Conservation (phyloP, 106 monocot genomes). For the Chionographis japonica region DNA sequence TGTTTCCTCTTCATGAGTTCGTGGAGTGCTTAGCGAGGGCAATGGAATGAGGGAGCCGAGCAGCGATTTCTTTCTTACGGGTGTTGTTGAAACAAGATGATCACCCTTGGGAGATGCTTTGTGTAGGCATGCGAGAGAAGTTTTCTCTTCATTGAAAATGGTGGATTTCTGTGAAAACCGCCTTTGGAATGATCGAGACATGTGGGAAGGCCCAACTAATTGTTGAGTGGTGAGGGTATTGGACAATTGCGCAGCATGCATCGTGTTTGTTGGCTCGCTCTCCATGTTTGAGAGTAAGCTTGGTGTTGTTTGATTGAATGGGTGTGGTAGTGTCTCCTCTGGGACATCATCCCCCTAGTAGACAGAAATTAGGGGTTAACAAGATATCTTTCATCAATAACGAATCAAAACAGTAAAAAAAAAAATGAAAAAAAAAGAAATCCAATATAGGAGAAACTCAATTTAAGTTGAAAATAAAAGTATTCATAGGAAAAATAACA, state of each 20-base stretch:
- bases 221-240: neutral
- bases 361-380: neutral
- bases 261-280: neutral
- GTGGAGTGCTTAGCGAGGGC: neutral
- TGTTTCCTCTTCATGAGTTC: neutral
- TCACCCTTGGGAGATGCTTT: conserved; percentile 7
- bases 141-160: conserved; percentile 14
- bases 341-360: conserved; percentile 65
- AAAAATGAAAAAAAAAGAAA: neutral
- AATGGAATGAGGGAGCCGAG: conserved; percentile 7
- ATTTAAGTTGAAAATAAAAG: no score
- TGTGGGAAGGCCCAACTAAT: conserved; percentile 37
- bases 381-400: neutral
- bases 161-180: conserved; percentile 33
- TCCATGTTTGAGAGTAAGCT: neutral
- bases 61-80: conserved; percentile 15
- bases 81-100: conserved; percentile 9
- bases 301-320: conserved; percentile 29
- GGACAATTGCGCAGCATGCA: neutral
- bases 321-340: conserved; percentile 49
- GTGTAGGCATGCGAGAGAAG: conserved; percentile 16
- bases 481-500: no score
- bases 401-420: no score
- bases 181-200: conserved; percentile 44
- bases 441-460: neutral